Evolutionary conservation across 495 filamentous ascomycete genomes (phyloP).

Genomic region (Daldinia decipiens): DNA sequence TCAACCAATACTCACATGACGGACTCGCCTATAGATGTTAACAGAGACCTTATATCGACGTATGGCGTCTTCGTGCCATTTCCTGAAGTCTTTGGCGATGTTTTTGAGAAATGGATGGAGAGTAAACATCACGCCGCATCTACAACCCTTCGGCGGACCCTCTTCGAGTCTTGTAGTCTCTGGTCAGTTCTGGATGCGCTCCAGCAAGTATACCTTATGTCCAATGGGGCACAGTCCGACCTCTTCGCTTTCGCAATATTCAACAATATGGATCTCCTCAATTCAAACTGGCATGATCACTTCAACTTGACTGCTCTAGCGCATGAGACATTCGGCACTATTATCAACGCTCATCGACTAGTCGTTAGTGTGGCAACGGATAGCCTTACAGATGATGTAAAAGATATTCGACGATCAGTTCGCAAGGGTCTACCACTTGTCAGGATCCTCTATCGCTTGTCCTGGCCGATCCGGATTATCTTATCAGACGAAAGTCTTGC

Average conservation of each 20-base stretch:
- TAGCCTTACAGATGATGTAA: conserved; percentile 44
- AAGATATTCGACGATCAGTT: conserved; percentile 56
- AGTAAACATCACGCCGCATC: conserved; percentile 76
- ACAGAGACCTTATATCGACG: conserved; percentile 60
- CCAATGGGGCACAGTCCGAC: conserved; percentile 71
- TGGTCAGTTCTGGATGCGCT: conserved; percentile 72
- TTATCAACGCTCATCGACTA: conserved; percentile 69
- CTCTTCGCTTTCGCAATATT: conserved; percentile 76
- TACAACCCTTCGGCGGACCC: conserved; percentile 66
- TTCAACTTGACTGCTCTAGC: conserved; percentile 84
- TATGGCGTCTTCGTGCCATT: conserved; percentile 71
- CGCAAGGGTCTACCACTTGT: conserved; percentile 64
- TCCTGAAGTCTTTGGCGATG: conserved; percentile 72
- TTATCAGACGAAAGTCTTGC: conserved; percentile 68
- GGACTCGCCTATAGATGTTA: conserved; percentile 61
- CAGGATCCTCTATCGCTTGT: conserved; percentile 69
- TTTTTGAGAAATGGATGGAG: conserved; percentile 77
- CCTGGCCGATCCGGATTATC: conserved; percentile 90
- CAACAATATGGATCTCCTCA: conserved; percentile 75
- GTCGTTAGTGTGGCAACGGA: conserved; percentile 61
- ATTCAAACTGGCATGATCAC: conserved; percentile 78
- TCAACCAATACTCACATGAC: conserved; percentile 26
- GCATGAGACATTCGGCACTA: conserved; percentile 70
- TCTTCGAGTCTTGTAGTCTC: conserved; percentile 77
- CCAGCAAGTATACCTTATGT: conserved; percentile 75